phyloP scores from a whole-genome alignment of 2,329 filamentous ascomycete genomes.

The Colletotrichum sp. region DNA sequence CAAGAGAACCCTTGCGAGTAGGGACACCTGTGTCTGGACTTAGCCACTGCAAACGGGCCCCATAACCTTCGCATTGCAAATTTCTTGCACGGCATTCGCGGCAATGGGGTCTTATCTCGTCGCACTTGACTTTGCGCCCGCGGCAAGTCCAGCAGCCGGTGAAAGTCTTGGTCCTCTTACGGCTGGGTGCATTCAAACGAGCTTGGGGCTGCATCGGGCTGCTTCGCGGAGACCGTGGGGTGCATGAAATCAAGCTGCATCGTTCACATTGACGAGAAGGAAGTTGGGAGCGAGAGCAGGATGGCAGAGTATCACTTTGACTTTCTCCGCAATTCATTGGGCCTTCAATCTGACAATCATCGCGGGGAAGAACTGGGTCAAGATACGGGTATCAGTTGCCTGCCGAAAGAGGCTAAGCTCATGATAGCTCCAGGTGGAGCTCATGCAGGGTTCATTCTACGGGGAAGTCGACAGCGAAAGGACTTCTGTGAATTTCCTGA shows the following conservation, averaged over 20 bases:
- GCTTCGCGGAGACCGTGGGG: not conserved
- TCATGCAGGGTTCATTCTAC: not conserved
- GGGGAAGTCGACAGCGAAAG: not conserved
- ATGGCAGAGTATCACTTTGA: not conserved
- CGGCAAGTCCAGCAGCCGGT: constrained; percentile 43
- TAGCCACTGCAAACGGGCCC: constrained; percentile 33
- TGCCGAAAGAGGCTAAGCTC: not conserved
- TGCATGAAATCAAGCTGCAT: not conserved
- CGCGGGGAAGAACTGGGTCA: not conserved
- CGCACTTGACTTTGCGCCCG: constrained; percentile 37
- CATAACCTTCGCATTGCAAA: constrained; percentile 35
- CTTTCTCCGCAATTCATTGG: not conserved
- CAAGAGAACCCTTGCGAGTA: not conserved
- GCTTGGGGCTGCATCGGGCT: not conserved
- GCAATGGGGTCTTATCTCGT: constrained; percentile 35
- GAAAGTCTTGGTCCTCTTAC: constrained; percentile 31
- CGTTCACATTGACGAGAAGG: not conserved
- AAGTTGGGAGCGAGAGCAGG: not conserved
- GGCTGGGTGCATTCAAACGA: not conserved
- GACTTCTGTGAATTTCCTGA: not conserved
- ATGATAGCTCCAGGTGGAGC: not conserved
- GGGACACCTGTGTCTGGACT: not conserved
- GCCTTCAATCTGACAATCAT: not conserved
- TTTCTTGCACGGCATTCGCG: constrained; percentile 30
- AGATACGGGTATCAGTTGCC: not conserved